Evolutionary conservation across 192 early-diverging fungal genomes (phyloP).

Genomic region (Coemansia sp.): DNA sequence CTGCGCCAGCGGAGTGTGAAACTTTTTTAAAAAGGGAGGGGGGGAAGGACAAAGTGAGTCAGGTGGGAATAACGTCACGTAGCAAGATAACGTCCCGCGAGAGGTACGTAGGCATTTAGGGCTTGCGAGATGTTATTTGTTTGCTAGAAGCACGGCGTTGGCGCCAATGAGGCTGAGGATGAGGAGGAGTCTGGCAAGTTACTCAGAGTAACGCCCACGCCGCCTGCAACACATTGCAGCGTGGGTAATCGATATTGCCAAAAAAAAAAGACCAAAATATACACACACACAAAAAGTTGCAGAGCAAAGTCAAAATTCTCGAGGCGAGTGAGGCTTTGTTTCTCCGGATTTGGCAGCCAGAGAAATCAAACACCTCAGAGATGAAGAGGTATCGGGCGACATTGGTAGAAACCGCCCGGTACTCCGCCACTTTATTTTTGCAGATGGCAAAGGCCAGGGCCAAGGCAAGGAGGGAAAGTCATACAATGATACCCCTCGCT

Average conservation of each 20-base stretch:
- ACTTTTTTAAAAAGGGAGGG: background rate
- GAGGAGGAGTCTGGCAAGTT: background rate
- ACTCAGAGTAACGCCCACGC: constrained; percentile 8
- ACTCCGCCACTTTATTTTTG: constrained; percentile 5
- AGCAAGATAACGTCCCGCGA: background rate
- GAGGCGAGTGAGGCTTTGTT: background rate
- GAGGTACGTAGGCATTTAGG: background rate
- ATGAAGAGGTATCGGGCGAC: background rate
- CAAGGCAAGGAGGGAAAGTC: background rate
- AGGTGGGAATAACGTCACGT: constrained; percentile 6
- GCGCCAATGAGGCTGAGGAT: constrained; percentile 5
- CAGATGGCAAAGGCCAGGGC: background rate
- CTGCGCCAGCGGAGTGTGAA: constrained; percentile 1
- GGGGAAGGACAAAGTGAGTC: background rate
- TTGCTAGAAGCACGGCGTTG: constrained; percentile 5
- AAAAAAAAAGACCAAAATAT: background rate
- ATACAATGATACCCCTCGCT: constrained; percentile 1
- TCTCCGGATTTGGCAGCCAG: background rate
- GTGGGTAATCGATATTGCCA: background rate
- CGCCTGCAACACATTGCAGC: constrained; percentile 5
- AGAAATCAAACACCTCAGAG: background rate
- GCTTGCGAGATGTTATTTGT: background rate
- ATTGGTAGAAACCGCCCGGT: constrained; percentile 3
- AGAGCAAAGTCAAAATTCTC: background rate
- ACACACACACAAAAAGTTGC: background rate